Evolutionary conservation across 805 yeast species (phyloP).

Genomic region (Hemisphaericaspora nanyangensis): DNA sequence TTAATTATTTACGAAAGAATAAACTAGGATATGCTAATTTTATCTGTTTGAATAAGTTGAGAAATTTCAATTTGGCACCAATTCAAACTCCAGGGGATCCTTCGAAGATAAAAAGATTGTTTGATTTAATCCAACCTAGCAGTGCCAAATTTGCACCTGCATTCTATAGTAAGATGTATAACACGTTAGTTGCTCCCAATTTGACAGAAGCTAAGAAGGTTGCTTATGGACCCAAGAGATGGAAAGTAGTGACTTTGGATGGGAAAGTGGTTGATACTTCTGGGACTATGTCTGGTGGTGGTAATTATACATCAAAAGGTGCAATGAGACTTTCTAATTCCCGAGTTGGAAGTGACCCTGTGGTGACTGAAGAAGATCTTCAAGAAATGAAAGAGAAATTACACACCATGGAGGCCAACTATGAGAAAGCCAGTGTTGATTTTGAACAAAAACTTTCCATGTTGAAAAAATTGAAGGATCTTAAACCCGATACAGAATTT

Average conservation of each 20-base stretch:
- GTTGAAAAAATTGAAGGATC: conserved; percentile 54
- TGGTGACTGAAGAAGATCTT: conserved; percentile 53
- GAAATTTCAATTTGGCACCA: conserved; percentile 53
- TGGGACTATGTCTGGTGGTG: conserved; percentile 98
- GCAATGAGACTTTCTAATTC: conserved; percentile 58
- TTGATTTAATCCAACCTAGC: conserved; percentile 72
- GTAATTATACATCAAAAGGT: conserved; percentile 64
- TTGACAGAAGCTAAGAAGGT: conserved; percentile 78
- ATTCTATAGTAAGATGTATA: conserved; percentile 79
- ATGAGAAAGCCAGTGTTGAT: conserved; percentile 46
- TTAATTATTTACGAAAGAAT: conserved; percentile 77
- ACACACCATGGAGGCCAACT: conserved; percentile 49
- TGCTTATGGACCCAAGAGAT: conserved; percentile 78
- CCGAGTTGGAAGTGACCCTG: conserved; percentile 22
- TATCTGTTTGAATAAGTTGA: conserved; percentile 71
- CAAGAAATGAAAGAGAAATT: conserved; percentile 50
- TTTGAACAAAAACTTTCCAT: conserved; percentile 57
- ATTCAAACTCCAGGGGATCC: conserved; percentile 65
- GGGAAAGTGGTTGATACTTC: conserved; percentile 90
- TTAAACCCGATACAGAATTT: conserved; percentile 66
- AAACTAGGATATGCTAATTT: conserved; percentile 87
- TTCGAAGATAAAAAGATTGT: conserved; percentile 69
- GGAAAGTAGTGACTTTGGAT: conserved; percentile 87
- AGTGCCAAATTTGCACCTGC: conserved; percentile 77
- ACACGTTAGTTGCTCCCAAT: conserved; percentile 82